Conservation (phyloP, 148 eudicot genomes). For the Heliamphora exappendiculata region DNA sequence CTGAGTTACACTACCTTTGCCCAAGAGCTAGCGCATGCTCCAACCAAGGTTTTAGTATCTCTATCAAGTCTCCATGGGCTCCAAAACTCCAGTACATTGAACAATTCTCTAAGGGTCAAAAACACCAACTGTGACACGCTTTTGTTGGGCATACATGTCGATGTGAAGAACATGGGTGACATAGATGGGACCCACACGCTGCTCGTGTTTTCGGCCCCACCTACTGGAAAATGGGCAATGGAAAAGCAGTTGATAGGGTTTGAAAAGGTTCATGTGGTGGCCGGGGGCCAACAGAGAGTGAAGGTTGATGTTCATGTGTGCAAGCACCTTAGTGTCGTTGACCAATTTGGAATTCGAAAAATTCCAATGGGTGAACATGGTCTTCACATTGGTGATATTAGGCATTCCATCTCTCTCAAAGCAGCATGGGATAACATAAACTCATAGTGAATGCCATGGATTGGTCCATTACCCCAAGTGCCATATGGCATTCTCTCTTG, state of each 20-base stretch:
- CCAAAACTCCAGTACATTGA: slow-evolving; percentile 30
- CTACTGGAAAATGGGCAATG: slow-evolving; percentile 20
- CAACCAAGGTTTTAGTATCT: slow-evolving; percentile 30
- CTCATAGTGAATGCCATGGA: background rate
- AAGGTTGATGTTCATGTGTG: slow-evolving; percentile 42
- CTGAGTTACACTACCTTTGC: slow-evolving; percentile 58
- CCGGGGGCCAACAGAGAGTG: slow-evolving; percentile 39
- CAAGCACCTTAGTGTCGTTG: slow-evolving; percentile 55
- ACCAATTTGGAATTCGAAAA: slow-evolving; percentile 51
- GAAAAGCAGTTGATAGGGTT: slow-evolving; percentile 54
- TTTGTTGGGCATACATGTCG: slow-evolving; percentile 30
- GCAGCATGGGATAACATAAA: slow-evolving; percentile 12
- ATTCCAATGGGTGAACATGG: slow-evolving; percentile 65
- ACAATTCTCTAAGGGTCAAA: slow-evolving; percentile 34
- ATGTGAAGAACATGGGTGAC: slow-evolving; percentile 53
- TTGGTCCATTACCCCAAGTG: background rate
- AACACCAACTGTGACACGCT: slow-evolving; percentile 53
- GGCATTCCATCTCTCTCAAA: slow-evolving; percentile 48
- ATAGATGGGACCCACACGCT: slow-evolving; percentile 65
- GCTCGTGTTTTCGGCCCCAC: slow-evolving; percentile 53
- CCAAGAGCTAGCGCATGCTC: slow-evolving; percentile 45
- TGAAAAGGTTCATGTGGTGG: slow-evolving; percentile 54
- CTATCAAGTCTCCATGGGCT: slow-evolving; percentile 19
- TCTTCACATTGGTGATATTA: slow-evolving; percentile 71
- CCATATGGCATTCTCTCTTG: background rate